Evolutionary conservation across 768 basidiomycete species (phyloP), one percentile per base, ranked within the genome.

Genomic region (Hysterangium stoloniferum): DNA sequence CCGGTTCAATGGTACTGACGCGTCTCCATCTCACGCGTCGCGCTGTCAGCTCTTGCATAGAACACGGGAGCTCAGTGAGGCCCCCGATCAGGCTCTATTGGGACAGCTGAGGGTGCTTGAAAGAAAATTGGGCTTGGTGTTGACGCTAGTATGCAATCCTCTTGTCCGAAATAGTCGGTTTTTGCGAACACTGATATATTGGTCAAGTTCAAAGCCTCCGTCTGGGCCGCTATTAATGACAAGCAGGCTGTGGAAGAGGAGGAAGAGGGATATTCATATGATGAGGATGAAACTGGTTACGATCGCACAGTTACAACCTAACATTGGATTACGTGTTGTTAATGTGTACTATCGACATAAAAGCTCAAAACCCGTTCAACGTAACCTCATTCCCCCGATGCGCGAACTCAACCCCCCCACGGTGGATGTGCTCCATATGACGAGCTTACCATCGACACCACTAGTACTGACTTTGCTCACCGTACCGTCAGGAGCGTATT

Each of bases 171-270:
- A 15, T 4, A 19, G 17, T 22, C 50, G 8, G 25, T 6, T 33
- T 34, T 7, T 12, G 37, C 13, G 17, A 45, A 25, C 20, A 29
- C 27, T 48, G 15, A 31, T 36, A 25, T 22, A 42, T 46, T 45
- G 42, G 29, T 22, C 45, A 27, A 93, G 90, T 97, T 93, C 78
- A 94, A 96, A 68, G 92, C 86, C 0, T 95, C 94, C 9, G 91
- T 95, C 1, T 95, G 92, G 91, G 89, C 85, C 12, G 85, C 94
- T 48, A 84, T 96, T 63, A 88, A 85, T 62, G 84, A 89, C 58
- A 84, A 86, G 58, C 76, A 78, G 19, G 64, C 66, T 24, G 55
- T 56, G 28, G 61, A 61, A 15, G 47, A 45, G 20, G 34, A 51
- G 2, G 40, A 42, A 11, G 25, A n/a, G 7, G 45, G 31, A 33